Evolutionary conservation across 1,284 basidiomycete genomes (phyloP), one percentile per base, ranked within the genome.

Genomic region (Leccinum ambiguum): DNA sequence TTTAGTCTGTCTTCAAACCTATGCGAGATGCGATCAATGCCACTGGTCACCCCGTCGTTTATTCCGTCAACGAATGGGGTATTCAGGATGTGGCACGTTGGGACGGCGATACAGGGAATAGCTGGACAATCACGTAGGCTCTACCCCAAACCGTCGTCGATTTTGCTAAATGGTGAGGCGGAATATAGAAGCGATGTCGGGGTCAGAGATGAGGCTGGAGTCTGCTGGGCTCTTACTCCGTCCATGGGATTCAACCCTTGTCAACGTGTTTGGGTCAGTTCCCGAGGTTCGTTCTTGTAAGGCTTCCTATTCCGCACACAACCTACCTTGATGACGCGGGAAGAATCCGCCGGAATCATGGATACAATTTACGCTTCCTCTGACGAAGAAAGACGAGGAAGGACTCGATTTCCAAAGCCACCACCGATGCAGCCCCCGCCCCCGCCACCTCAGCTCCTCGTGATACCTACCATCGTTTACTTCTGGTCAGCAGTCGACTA

Each of bases 31-130:
- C 67, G 36, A 67, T 68, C 21, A 36, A 18, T 9, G 77, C 76
- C 0, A 84, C 82, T 0, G 79, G 78, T 4, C 80, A 80, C 9
- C 78, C 79, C 2, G 81, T 86, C 59, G 75, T 85, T 3, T 87
- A 82, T 69, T 82, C 83, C 8, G 77, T 85, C 33, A 86, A 84
- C 63, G 81, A 86, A 70, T 86, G 84, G 84, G 82, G 82, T 54
- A 76, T 82, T 41, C 73, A 76, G 65, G 74, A 84, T 67, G 81
- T 81, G 53, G 82, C 82, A 13, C 76, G 81, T 13, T 39, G 36
- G 36, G 4, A 39, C 11, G 5, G 36, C 36, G 4, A 6, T 39
- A 13, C 36, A 5, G 36, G 5, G 43, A 82, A 83, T 66, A 81
- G 80, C 65, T 83, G 81, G 81, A 77, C 81, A 67, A 83, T 83